Evolutionary conservation across 148 eudicot genomes (phyloP), one percentile per base, ranked within the genome.

Genomic region (Rhododendron ferrugineum): DNA sequence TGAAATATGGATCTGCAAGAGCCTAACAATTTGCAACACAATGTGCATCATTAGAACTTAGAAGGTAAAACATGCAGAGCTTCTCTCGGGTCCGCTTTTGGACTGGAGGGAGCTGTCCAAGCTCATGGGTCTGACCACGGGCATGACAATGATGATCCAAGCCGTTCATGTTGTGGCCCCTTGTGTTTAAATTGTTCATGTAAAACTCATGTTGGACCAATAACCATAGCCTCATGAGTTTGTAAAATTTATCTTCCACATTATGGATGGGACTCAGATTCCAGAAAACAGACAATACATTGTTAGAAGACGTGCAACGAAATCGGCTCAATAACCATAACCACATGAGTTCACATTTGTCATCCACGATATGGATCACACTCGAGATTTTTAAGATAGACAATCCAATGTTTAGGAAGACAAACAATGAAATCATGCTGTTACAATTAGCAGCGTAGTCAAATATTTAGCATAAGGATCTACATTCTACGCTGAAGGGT

Each of bases 1-100:
- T 70, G 75, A 70, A 70, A 32, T 70, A 70, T 70, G 75, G 75
- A 70, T 70, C 75, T 70, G 75, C 75, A 70, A 70, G 75, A 70
- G 40, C 75, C 75, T 70, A 13, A 32, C 20, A 70, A 70, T 6
- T 13, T 32, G 75, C 75, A 70, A 70, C 40, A 32, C 37, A 70
- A 32, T 5, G 20, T 30, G 75, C 75, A 30, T 13, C 20, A 70
- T 70, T 70, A 70, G 75, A 70, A 70, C 40, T 70, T 70, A 0
- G 20, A 70, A 70, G 40, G 40, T 70, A 1, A 70, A 30, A 54
- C 22, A 28, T 13, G 36, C 74, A 28, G 36, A 68, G 37, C 37
- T 28, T 68, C 74, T 68, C 18, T 62, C 1, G 3, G 26, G 68
- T 62, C 68, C 28, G 6, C 26, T 62, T 23, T 22, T 62, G 26